phyloP scores from a whole-genome alignment of 2,329 filamentous ascomycete species.

The Mollisia scopiformis region DNA sequence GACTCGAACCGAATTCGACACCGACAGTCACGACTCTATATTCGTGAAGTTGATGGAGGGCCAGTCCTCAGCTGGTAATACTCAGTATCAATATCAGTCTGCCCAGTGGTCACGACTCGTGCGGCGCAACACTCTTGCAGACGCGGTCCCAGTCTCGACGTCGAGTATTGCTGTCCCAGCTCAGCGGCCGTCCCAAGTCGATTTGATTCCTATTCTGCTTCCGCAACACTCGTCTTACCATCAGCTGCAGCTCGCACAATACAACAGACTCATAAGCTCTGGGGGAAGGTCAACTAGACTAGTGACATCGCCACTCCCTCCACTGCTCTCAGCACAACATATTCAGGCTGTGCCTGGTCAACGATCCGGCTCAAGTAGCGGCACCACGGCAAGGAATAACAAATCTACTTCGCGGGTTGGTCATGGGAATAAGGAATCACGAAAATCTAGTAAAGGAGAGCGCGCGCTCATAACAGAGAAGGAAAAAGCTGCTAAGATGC shows the following conservation, averaged over 20 bases:
- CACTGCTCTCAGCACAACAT: conserved; percentile 57
- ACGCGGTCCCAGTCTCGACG: conserved; percentile 26
- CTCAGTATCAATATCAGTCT: conserved; percentile 40
- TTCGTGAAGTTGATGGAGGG: conserved; percentile 40
- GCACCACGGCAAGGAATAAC: conserved; percentile 32
- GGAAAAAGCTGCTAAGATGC: conserved; percentile 45
- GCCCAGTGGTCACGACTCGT: conserved; percentile 40
- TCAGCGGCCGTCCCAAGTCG: conserved; percentile 47
- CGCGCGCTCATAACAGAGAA: conserved; percentile 64
- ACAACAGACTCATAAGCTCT: conserved; percentile 67
- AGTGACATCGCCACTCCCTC: conserved; percentile 57
- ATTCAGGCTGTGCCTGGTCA: conserved; percentile 53
- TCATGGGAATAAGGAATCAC: conserved; percentile 64
- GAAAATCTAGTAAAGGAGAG: conserved; percentile 60
- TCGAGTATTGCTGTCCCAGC: conserved; percentile 31
- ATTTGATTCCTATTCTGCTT: conserved; percentile 59
- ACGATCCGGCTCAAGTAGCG: conserved; percentile 57
- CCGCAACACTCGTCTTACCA: conserved; percentile 62
- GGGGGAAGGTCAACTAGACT: conserved; percentile 51
- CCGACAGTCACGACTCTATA: conserved; percentile 20
- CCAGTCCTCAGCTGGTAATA: conserved; percentile 34
- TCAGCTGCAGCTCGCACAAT: conserved; percentile 65
- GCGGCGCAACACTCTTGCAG: conserved; percentile 37
- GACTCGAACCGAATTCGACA: neutral
- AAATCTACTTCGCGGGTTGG: conserved; percentile 53